Evolutionary conservation across 169 alveolate genomes (phyloP), one percentile per base, ranked within the genome.

Genomic region (Besnoitia besnoiti): DNA sequence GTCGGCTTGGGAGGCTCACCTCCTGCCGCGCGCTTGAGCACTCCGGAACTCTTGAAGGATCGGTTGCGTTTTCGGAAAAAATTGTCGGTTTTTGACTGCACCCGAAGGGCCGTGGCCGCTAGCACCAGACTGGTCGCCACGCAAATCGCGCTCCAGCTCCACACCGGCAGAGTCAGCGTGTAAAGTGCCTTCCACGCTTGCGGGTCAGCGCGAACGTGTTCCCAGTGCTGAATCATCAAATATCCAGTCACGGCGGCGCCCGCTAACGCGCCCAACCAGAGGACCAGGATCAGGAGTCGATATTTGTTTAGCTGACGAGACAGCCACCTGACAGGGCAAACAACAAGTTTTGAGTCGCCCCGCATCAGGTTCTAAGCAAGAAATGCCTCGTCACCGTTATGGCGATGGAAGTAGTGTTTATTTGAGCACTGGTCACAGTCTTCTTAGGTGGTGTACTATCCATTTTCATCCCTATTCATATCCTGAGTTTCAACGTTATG

Each of bases 1-100:
- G 80, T 67, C 80, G 80, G 80, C 44, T 35, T 67, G 24, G 80
- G 67, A 55, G 67, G 39, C 80, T 67, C 80, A 67, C 80, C 80
- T 67, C 80, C 80, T 67, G 80, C 67, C 67, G 24, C 5, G 67
- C 67, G 67, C 24, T 55, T 55, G 12, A n/a, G 33, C 67, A 5
- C 67, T 3, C 7, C 67, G 30, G 24, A 5, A n/a, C 67, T 16
- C 24, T 55, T 55, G 33, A 5, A 55, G 3, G 67, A 55, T 21
- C 67, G 67, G 7, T 21, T 55, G 67, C 67, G n/a, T 55, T 55
- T 55, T n/a, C 24, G 67, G 67, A 0, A 55, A 55, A 10, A 1
- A 8, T 37, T 1, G 46, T 2, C 0, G n/a, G n/a, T n/a, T n/a
- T 35, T 67, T 21, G 80, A 1, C 47, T 67, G 80, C 80, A 67